These are phyloP conservation scores for Candida ascalaphidarum DNA, from an alignment of 805 yeast species.

Conservation along the genomic window DNA sequence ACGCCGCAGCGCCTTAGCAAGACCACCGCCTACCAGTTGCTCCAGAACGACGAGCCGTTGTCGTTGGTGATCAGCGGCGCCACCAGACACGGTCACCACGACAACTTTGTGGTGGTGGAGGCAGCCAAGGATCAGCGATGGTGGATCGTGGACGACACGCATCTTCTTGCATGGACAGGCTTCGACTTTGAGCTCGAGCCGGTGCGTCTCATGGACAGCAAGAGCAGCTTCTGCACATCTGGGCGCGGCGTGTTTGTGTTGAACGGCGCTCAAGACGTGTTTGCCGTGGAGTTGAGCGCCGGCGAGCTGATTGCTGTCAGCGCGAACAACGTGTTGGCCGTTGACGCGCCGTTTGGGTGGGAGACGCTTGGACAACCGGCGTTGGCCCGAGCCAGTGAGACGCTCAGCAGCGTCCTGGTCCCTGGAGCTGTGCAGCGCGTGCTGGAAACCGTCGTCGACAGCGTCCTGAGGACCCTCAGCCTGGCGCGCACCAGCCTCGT, in stretches of 20 bases:
- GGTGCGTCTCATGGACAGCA: constrained; percentile 9
- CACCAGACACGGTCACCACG: constrained; percentile 1
- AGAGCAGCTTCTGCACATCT: constrained; percentile 14
- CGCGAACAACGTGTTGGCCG: constrained; percentile 33
- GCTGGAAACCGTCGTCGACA: no score
- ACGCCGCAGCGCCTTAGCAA: constrained; percentile 3
- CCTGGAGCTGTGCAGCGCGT: no score
- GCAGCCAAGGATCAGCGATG: constrained; percentile 32
- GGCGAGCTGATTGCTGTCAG: constrained; percentile 30
- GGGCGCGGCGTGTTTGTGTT: constrained; percentile 36
- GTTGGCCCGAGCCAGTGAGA: no score
- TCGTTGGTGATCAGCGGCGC: constrained; percentile 27
- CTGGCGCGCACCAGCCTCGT: no score
- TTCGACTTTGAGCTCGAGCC: constrained; percentile 18
- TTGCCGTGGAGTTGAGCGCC: constrained; percentile 23
- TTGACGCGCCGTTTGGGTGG: constrained; percentile 1
- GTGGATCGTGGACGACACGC: constrained; percentile 27
- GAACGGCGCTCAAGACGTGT: constrained; percentile 29
- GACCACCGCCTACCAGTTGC: constrained; percentile 19
- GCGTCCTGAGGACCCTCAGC: no score
- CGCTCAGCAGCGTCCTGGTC: no score
- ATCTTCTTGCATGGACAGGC: constrained; percentile 42
- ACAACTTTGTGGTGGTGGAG: constrained; percentile 27
- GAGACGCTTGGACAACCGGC: no score
- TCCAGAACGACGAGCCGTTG: constrained; percentile 19